These are phyloP conservation scores for Aspergillus luchuensis DNA, from an alignment of 2,329 filamentous ascomycete genomes.

Conservation along the genomic window DNA sequence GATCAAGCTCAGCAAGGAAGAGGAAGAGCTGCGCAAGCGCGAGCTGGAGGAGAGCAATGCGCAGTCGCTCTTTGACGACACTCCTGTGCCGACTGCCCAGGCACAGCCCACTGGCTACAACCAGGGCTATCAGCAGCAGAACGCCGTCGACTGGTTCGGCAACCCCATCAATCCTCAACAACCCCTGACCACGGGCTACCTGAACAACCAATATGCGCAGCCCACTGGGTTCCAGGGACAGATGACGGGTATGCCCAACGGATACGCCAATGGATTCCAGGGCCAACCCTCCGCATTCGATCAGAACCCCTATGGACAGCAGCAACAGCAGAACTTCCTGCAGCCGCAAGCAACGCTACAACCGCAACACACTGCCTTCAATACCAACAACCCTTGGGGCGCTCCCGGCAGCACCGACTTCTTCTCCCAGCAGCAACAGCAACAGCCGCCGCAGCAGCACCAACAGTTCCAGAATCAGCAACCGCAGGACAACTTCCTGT, in stretches of 20 bases:
- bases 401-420: conserved; percentile 26
- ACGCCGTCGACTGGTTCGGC: conserved; percentile 94
- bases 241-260: conserved; percentile 68
- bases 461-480: conserved; percentile 47
- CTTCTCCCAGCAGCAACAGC: conserved; percentile 54
- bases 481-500: conserved; percentile 62
- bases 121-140: conserved; percentile 96
- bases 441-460: conserved; percentile 43
- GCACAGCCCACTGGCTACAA: conserved; percentile 87
- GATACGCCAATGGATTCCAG: conserved; percentile 69
- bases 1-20: conserved; percentile 92
- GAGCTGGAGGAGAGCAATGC: conserved; percentile 87
- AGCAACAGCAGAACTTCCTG: conserved; percentile 46
- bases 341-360: conserved; percentile 57
- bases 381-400: conserved; percentile 60
- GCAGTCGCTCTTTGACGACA: conserved; percentile 84
- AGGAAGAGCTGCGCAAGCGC: conserved; percentile 77
- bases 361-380: conserved; percentile 62
- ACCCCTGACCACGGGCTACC: conserved; percentile 67
- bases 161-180: conserved; percentile 84
- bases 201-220: conserved; percentile 72
- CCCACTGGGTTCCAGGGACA: conserved; percentile 70
- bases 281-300: conserved; percentile 72
- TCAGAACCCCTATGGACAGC: conserved; percentile 49
- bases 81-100: conserved; percentile 63